Evolutionary conservation across 2,329 filamentous ascomycete species (phyloP).

Genomic region (Alternaria sp.): DNA sequence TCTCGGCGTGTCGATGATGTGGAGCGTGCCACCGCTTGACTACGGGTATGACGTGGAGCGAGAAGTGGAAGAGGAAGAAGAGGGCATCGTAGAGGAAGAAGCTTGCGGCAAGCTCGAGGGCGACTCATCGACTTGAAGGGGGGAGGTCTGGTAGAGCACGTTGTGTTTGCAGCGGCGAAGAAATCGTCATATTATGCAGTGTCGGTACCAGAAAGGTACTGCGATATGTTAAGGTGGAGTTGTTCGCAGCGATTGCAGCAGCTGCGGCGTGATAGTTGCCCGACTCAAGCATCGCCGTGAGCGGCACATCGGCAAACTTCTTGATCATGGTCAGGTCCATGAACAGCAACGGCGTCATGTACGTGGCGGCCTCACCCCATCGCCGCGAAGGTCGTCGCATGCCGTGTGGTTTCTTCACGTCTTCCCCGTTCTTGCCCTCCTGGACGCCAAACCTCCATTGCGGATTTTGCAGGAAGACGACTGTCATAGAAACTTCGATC

Average conservation of each 20-base stretch:
- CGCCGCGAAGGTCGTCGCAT: conserved; percentile 5
- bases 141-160: neutral
- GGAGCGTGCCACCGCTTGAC: conserved; percentile 1
- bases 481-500: conserved; percentile 2
- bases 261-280: conserved; percentile 2
- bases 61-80: conserved; percentile 1
- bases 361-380: neutral
- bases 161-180: conserved; percentile 2
- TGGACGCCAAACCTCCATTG: neutral
- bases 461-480: neutral
- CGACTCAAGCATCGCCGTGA: neutral
- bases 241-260: neutral
- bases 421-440: neutral
- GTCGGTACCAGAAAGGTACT: neutral
- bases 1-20: conserved; percentile 8
- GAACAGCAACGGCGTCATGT: neutral
- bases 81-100: neutral
- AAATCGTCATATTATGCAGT: conserved; percentile 4
- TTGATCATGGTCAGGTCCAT: conserved; percentile 7
- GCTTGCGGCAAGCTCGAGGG: conserved; percentile 1
- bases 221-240: neutral
- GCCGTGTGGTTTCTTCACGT: neutral
- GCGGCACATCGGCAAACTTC: conserved; percentile 1
- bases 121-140: neutral
- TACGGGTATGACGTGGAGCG: conserved; percentile 1